Conservation (phyloP, 176 grass and related monocot genomes). For the Phragmites australis region DNA sequence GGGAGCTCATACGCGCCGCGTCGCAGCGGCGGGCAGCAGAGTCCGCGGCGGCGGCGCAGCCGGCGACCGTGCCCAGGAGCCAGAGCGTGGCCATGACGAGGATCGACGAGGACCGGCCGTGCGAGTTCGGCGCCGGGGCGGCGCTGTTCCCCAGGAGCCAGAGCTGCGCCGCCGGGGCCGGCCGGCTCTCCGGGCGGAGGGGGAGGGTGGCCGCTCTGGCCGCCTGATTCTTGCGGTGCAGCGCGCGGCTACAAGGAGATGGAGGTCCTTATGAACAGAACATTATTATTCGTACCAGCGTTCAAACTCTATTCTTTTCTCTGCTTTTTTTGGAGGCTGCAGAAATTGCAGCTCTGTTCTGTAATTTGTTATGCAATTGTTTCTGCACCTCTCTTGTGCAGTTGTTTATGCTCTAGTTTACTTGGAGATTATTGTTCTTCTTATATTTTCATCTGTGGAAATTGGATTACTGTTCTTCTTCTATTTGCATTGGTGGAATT, state of each 20-base stretch:
- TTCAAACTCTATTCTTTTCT: not conserved
- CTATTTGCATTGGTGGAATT: too few relatives aligned
- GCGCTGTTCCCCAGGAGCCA: slow-evolving; percentile 42
- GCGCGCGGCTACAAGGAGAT: not conserved
- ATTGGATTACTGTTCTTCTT: too few relatives aligned
- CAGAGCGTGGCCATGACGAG: slow-evolving; percentile 62
- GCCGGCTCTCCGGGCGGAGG: not conserved
- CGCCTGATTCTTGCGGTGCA: not conserved
- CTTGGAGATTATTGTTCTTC: not conserved
- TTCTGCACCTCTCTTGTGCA: not conserved
- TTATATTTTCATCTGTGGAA: too few relatives aligned
- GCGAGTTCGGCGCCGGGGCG: slow-evolving; percentile 44
- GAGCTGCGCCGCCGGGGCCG: slow-evolving; percentile 32
- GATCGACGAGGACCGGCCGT: slow-evolving; percentile 77
- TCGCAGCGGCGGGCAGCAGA: slow-evolving; percentile 44
- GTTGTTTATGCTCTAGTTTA: not conserved
- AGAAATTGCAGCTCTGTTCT: not conserved
- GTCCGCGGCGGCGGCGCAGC: not conserved
- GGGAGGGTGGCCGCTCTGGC: not conserved
- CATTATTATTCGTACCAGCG: not conserved
- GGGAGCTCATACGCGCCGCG: slow-evolving; percentile 72
- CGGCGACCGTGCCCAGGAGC: slow-evolving; percentile 37
- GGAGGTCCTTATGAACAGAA: not conserved
- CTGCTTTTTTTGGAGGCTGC: not conserved
- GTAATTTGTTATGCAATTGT: not conserved